A percentile compares a stretch with the other conserved stretches of the same genome.
phyloP scores from a whole-genome alignment of 2,329 filamentous ascomycete genomes.

The Trichoderma harzianum region DNA sequence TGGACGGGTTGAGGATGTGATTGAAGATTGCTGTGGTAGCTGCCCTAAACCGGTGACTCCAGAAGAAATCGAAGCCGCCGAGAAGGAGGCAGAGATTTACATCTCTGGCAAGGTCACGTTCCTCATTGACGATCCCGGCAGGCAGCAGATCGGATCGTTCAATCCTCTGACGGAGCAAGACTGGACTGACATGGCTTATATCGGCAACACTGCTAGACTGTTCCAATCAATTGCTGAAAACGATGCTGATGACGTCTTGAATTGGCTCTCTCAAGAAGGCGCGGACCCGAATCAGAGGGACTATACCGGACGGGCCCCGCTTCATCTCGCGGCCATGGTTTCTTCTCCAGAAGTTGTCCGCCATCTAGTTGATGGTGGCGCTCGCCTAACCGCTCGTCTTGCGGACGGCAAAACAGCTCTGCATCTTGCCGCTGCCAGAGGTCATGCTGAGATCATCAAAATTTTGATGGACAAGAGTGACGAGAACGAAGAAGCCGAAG shows the following conservation, averaged over 20 bases:
- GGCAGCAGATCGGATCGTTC: slow-evolving; percentile 69
- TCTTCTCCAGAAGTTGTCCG: slow-evolving; percentile 69
- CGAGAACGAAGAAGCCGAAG: slow-evolving; percentile 67
- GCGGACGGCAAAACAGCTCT: slow-evolving; percentile 78
- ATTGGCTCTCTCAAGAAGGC: slow-evolving; percentile 66
- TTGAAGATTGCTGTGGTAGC: slow-evolving; percentile 76
- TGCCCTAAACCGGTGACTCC: slow-evolving; percentile 68
- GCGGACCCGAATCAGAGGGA: slow-evolving; percentile 71
- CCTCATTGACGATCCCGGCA: slow-evolving; percentile 75
- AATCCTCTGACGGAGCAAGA: slow-evolving; percentile 78
- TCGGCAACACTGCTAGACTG: slow-evolving; percentile 72
- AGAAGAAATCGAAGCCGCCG: slow-evolving; percentile 67
- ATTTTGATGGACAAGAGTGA: slow-evolving; percentile 71
- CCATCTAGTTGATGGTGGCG: slow-evolving; percentile 66
- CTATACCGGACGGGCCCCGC: slow-evolving; percentile 72
- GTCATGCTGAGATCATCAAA: slow-evolving; percentile 65
- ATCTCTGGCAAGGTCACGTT: slow-evolving; percentile 72
- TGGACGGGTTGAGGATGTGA: slow-evolving; percentile 68
- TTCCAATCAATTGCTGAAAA: slow-evolving; percentile 78
- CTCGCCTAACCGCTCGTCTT: slow-evolving; percentile 69
- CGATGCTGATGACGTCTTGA: slow-evolving; percentile 65
- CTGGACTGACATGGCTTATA: slow-evolving; percentile 89
- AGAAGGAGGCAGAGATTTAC: slow-evolving; percentile 71
- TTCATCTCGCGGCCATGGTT: slow-evolving; percentile 70
- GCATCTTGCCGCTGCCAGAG: slow-evolving; percentile 74